Base-by-base conservation (phyloP, 192 early-diverging fungal species). In the Coemansia sp. region DNA sequence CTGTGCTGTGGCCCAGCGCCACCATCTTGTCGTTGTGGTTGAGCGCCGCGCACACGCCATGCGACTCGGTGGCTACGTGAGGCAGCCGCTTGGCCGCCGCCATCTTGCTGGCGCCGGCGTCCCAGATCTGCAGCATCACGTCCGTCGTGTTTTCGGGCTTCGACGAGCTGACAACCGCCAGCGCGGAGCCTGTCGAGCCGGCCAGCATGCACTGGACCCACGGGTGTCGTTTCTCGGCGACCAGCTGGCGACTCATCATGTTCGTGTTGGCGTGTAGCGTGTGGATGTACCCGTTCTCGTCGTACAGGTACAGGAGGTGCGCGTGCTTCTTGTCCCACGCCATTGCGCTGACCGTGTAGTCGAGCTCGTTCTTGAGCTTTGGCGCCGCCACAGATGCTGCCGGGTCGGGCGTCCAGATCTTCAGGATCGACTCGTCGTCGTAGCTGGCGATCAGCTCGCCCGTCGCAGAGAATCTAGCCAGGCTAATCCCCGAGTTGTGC, bases 351-450 rank as follows among this genome's bases (percentile, higher is more conserved):
- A 76, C 79, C 20, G 70, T 61, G 43, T 66, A 81, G 62, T 76
- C 74, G 2, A 81, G 74, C 67, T 76, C 74, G 67, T 81, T 81
- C 56, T 81, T 81, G 30, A 81, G 67, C 64, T 68, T 69, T 12
- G 78, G 66, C 9, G 48, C 48, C n/a, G 58, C 58, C 52, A 67
- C 49, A 5, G 69, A 59, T 0, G 65, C 68, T 10, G 64, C 42
- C 59, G 74, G 61, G 20, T 81, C 74, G 4, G 79, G 79, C 49
- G 79, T 68, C 79, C 79, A 81, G 4, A 81, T 61, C 64, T 76
- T 75, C 35, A 81, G 67, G 21, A 81, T 75, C 10, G 70, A 72
- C 58, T 81, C 79, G 67, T 81, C 79, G 61, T 81, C 79, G 68
- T 76, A 81, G 71, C 79, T 81, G 57, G 79, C 79, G 39, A 81